These are phyloP conservation scores for Athelia sp. DNA, from an alignment of 1,284 basidiomycete species.

Conservation along the genomic window DNA sequence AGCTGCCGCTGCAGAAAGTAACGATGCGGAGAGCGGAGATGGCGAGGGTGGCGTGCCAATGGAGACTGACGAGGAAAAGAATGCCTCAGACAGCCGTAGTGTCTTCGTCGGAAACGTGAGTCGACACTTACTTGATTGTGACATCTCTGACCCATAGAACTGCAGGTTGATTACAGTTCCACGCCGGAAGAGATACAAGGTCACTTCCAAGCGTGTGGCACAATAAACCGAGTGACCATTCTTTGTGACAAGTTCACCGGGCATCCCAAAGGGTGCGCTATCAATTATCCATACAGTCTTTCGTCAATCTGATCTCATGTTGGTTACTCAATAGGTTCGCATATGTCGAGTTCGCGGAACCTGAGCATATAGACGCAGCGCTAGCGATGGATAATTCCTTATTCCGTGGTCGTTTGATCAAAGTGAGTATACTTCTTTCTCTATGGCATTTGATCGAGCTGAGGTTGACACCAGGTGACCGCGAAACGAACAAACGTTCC, in stretches of 20 bases:
- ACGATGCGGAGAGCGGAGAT: constrained; percentile 32
- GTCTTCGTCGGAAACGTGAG: constrained; percentile 96
- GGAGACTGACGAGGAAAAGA: constrained; percentile 75
- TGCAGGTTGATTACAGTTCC: constrained; percentile 93
- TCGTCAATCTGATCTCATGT: constrained; percentile 3
- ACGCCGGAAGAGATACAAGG: constrained; percentile 98
- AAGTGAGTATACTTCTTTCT: constrained; percentile 51
- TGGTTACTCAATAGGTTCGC: constrained; percentile 65
- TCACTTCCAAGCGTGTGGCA: constrained; percentile 97
- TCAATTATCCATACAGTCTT: neutral
- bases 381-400: constrained; percentile 93
- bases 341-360: constrained; percentile 97
- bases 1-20: constrained; percentile 73
- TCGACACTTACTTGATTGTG: constrained; percentile 4
- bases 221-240: constrained; percentile 98
- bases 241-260: constrained; percentile 99
- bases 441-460: constrained; percentile 3
- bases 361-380: constrained; percentile 90
- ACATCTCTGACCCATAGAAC: constrained; percentile 5
- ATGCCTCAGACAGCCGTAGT: constrained; percentile 82
- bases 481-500: constrained; percentile 92
- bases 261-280: constrained; percentile 94
- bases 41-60: constrained; percentile 41
- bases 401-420: constrained; percentile 91
- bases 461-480: constrained; percentile 59